Conservation (phyloP, 345 rosid genomes). For the Cardamine occulta region DNA sequence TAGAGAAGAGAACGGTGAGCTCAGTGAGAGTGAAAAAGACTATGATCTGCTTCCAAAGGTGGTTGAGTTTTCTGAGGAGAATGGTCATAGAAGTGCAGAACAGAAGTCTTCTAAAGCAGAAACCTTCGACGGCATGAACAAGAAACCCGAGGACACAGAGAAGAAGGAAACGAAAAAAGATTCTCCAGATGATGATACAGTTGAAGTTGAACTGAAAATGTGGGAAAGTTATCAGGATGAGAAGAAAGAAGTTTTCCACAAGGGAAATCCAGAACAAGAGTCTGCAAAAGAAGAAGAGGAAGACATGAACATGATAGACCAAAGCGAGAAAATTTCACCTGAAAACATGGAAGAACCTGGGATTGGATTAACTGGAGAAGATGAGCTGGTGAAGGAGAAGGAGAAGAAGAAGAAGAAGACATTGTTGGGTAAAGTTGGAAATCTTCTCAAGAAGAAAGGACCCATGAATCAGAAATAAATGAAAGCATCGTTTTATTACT, state of each 20-base stretch:
- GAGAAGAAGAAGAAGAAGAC: slow-evolving; percentile 80
- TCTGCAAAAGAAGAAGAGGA: slow-evolving; percentile 65
- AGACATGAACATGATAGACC: slow-evolving; percentile 20
- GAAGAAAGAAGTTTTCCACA: slow-evolving; percentile 81
- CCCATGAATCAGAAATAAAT: slow-evolving; percentile 31
- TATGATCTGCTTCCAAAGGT: slow-evolving; percentile 90
- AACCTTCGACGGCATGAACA: slow-evolving; percentile 2
- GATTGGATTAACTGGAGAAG: slow-evolving; percentile 56
- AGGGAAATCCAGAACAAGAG: slow-evolving; percentile 61
- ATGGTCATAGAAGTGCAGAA: slow-evolving; percentile 68
- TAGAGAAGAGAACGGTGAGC: slow-evolving; percentile 67
- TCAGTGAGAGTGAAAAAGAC: slow-evolving; percentile 83
- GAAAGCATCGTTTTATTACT: slow-evolving; percentile 17
- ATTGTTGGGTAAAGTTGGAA: slow-evolving; percentile 85
- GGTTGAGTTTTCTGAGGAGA: slow-evolving; percentile 80
- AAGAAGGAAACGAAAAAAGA: slow-evolving; percentile 24
- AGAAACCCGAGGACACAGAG: slow-evolving; percentile 10
- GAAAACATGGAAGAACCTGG: slow-evolving; percentile 39
- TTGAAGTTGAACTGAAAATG: slow-evolving; percentile 71
- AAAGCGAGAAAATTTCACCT: slow-evolving; percentile 40
- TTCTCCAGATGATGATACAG: slow-evolving; percentile 52
- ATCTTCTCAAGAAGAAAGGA: slow-evolving; percentile 90
- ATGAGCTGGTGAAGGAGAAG: slow-evolving; percentile 28
- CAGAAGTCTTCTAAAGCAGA: slow-evolving; percentile 49
- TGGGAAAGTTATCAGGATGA: slow-evolving; percentile 93